Evolutionary conservation across 2,329 filamentous ascomycete genomes (phyloP).

Genomic region (Sarocladium oryzae): DNA sequence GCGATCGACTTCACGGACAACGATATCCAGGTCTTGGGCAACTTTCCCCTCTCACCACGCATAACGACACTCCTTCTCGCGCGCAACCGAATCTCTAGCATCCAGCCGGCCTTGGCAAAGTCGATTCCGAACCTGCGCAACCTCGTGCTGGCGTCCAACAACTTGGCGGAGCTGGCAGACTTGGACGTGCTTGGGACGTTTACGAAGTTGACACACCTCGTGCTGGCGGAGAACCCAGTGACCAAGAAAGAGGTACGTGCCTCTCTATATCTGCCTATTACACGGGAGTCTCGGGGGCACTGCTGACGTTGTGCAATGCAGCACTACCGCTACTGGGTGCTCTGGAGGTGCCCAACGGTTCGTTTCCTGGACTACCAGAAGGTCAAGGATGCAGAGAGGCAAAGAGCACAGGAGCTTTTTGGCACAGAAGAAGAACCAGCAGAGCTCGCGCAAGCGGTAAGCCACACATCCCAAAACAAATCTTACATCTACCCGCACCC

Average conservation of each 20-base stretch:
- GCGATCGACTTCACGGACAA: constrained; percentile 98
- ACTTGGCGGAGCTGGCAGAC: constrained; percentile 76
- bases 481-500: no score
- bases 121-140: constrained; percentile 77
- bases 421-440: constrained; percentile 74
- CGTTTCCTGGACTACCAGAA: constrained; percentile 91
- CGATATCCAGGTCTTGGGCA: constrained; percentile 81
- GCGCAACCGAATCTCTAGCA: constrained; percentile 77
- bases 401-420: constrained; percentile 72
- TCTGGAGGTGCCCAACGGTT: constrained; percentile 79
- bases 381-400: constrained; percentile 79
- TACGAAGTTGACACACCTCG: constrained; percentile 67
- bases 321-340: constrained; percentile 88
- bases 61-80: constrained; percentile 83
- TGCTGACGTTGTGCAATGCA: constrained; percentile 29
- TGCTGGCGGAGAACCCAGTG: constrained; percentile 81
- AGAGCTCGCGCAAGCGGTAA: constrained; percentile 66
- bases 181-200: constrained; percentile 72
- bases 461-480: constrained; percentile 10
- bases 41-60: constrained; percentile 87
- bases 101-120: constrained; percentile 68
- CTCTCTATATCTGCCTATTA: not conserved
- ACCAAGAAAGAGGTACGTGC: constrained; percentile 80
- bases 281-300: not conserved
- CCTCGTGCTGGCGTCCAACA: constrained; percentile 78